Conservation (phyloP, 2,329 filamentous ascomycete genomes). For the Paraphaeosphaeria sporulosa region DNA sequence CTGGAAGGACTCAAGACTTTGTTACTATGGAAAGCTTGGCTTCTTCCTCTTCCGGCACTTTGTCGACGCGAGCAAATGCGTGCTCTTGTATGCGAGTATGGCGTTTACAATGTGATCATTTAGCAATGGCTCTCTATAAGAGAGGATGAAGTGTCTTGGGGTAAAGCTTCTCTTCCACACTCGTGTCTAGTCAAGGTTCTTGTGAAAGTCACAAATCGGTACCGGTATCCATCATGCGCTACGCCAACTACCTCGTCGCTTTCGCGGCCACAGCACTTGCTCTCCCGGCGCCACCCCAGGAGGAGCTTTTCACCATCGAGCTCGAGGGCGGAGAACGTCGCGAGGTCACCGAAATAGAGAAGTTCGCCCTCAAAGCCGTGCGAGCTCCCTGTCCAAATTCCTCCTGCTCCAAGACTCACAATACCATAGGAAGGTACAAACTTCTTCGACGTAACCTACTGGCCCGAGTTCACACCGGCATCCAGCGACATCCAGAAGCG, state of each 20-base stretch:
- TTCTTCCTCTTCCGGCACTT: constrained; percentile 8
- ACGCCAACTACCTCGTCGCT: constrained; percentile 5
- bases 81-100: not conserved
- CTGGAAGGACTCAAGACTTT: constrained; percentile 14
- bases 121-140: not conserved
- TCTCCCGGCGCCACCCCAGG: constrained; percentile 4
- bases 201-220: not conserved
- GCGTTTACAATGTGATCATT: not conserved
- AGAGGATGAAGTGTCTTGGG: not conserved
- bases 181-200: no score
- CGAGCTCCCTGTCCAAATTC: constrained; percentile 32
- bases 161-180: not conserved
- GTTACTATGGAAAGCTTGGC: constrained; percentile 9
- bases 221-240: constrained; percentile 6
- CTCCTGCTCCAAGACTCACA: not conserved
- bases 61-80: not conserved
- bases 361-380: constrained; percentile 84
- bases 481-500: not conserved
- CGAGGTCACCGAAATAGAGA: constrained; percentile 90
- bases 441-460: constrained; percentile 20
- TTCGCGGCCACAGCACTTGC: constrained; percentile 9
- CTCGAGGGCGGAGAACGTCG: constrained; percentile 75
- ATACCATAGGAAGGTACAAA: constrained; percentile 10
- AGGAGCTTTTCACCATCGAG: constrained; percentile 73
- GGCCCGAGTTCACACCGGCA: constrained; percentile 4